Evolutionary conservation across 371 early-diverging fungal genomes (phyloP), one percentile per base, ranked within the genome.

Genomic region (Haplosporangium sp.): DNA sequence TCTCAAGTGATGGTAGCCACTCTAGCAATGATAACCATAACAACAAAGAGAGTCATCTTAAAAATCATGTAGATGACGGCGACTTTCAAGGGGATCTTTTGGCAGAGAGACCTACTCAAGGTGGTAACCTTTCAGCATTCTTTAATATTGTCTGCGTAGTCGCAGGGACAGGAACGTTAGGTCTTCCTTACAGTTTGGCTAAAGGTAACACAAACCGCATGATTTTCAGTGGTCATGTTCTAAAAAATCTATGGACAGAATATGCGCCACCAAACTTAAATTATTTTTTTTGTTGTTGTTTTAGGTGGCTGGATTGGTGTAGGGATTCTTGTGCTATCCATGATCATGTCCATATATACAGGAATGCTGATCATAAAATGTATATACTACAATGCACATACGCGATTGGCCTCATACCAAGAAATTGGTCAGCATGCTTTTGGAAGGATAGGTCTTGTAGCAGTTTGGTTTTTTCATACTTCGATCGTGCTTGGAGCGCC

Each of bases 151-250:
- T 92, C 10, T 94, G 96, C 85, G 92, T 95, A 15, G 89, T 94
- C 15, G 94, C 95, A 1, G 96, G 96, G 37, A 93, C 94, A 7
- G 97, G 97, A 39, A 90, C 95, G 11, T 84, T 96, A 20, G 93
- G 95, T 71, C 86, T 96, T 13, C 94, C 96, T n/a, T 93, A 86
- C 70, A 92, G 94, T 48, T 81, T 97, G 37, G 87, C 83, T 35
- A 89, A 93, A 75, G 76, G 74, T 74, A 68, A 27, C 10, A 40
- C 11, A 11, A 9, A 2, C 34, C 1, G 9, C 34, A 10, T 34
- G 4, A 17, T 48, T 48, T 48, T 48, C 48, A 48, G 47, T 15
- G 4, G 48, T 48, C 48, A 48, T n/a, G 17, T 17, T 27, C 48
- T 48, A 48, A 48, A 17, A 19, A 56, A 56, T 27, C 13, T n/a